Conservation (phyloP, 306 rosid genomes). For the Rosa multiflora region DNA sequence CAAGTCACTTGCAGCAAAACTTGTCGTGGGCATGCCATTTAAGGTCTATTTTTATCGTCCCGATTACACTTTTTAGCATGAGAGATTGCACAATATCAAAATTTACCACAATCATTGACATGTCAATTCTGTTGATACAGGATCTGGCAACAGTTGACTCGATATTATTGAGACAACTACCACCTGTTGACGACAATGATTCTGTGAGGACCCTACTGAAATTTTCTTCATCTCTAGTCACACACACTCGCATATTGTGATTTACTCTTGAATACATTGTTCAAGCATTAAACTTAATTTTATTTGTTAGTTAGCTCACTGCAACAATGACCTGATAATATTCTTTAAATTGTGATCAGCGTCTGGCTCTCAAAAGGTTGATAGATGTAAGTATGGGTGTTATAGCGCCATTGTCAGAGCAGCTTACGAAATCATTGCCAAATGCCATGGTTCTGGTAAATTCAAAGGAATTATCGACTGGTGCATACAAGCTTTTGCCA, state of each 20-base stretch:
- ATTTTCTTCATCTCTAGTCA: constrained; percentile 20
- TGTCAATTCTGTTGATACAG: constrained; percentile 41
- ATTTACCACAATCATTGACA: constrained; percentile 26
- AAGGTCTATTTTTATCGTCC: constrained; percentile 43
- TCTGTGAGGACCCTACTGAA: constrained; percentile 60
- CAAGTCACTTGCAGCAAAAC: constrained; percentile 90
- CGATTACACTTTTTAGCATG: constrained; percentile 16
- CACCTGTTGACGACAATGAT: constrained; percentile 66
- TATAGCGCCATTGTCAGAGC: constrained; percentile 87
- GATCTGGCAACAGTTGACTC: constrained; percentile 99
- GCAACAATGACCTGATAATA: constrained; percentile 15
- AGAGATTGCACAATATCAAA: background rate
- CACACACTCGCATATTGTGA: background rate
- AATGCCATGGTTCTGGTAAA: constrained; percentile 91
- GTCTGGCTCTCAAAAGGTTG: constrained; percentile 88
- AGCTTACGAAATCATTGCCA: constrained; percentile 91
- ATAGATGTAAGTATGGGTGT: constrained; percentile 89
- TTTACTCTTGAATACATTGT: background rate
- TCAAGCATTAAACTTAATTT: background rate
- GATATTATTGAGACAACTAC: constrained; percentile 85
- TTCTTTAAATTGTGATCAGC: constrained; percentile 48
- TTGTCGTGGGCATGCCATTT: constrained; percentile 94
- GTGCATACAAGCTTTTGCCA: constrained; percentile 93
- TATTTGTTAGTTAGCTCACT: constrained; percentile 8
- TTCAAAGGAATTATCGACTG: constrained; percentile 77